These are phyloP conservation scores for Leptographium lundbergii DNA, from an alignment of 2,329 filamentous ascomycete species.

Conservation along the genomic window DNA sequence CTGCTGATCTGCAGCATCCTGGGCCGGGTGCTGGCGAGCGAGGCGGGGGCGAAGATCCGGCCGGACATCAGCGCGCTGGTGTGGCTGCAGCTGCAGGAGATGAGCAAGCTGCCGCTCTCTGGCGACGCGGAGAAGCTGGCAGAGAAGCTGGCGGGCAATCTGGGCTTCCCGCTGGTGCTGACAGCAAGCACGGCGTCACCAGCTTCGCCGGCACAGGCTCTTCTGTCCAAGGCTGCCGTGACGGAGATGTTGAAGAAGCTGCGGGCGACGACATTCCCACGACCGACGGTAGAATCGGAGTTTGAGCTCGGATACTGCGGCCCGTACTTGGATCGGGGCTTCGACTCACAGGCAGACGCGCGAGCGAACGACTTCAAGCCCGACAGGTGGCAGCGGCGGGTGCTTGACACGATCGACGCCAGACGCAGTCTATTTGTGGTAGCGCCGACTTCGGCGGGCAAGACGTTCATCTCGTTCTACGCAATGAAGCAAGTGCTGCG, in stretches of 20 bases:
- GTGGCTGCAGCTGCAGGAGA: conserved; percentile 11
- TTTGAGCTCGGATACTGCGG: conserved; percentile 60
- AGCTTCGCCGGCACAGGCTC: not conserved
- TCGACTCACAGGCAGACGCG: conserved; percentile 54
- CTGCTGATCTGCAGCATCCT: conserved; percentile 25
- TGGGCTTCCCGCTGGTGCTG: no score
- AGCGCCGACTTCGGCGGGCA: conserved; percentile 66
- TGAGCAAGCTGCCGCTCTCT: conserved; percentile 7
- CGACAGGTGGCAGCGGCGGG: conserved; percentile 63
- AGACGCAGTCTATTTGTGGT: conserved; percentile 62
- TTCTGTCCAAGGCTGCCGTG: not conserved
- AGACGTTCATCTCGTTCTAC: conserved; percentile 77
- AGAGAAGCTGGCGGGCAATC: not conserved
- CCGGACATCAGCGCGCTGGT: conserved; percentile 10
- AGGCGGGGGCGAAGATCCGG: not conserved
- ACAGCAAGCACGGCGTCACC: no score
- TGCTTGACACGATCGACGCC: conserved; percentile 60
- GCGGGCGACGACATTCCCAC: not conserved
- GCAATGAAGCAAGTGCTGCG: conserved; percentile 67
- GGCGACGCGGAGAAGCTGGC: not conserved
- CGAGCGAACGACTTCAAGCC: conserved; percentile 55
- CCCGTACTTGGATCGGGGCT: conserved; percentile 62
- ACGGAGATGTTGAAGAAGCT: not conserved
- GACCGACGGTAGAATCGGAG: conserved; percentile 19
- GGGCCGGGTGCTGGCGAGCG: conserved; percentile 3